Evolutionary conservation across 768 basidiomycete genomes (phyloP), one percentile per base, ranked within the genome.

Genomic region (Rickenella mellea): DNA sequence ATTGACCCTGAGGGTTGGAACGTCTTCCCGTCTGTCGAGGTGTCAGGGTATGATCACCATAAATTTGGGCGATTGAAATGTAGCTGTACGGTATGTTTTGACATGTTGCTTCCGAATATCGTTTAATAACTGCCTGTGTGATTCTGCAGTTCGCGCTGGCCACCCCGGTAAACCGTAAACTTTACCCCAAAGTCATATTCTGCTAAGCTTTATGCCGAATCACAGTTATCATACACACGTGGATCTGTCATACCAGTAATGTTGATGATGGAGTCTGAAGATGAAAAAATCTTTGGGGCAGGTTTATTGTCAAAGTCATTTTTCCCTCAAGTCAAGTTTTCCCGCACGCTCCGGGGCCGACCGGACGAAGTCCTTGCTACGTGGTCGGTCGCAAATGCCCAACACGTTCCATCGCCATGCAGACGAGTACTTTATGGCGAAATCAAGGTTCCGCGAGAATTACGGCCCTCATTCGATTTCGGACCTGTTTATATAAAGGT

Each of bases 191-290:
- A n/a, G n/a, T n/a, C n/a, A n/a, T n/a, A n/a, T n/a, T n/a, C n/a
- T n/a, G n/a, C n/a, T n/a, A n/a, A n/a, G n/a, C n/a, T n/a, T n/a
- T n/a, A 39, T 31, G 20, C 32, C n/a, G 2, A 36, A n/a, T 32
- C 30, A 15, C 24, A 36, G 33, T 59, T 75, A 12, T 65, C 60
- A 3, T 55, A 53, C 38, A 46, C 52, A 8, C 50, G 52, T 3
- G 54, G 54, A 11, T 49, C 41, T 14, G 33, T 43, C 22, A 40
- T 55, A 9, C 33, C 33, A 19, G 19, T 17, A 19, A 17, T 36
- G 11, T 22, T 36, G 10, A 36, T 22, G 19, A 17, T 36, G 10
- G 33, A 36, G 15, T 10, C 19, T 22, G 19, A 17, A 17, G 33
- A 36, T 15, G 19, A 19, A 12, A 17, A 36, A 17, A 36, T 36